phyloP scores from a whole-genome alignment of 2,329 filamentous ascomycete species.

The Teratosphaeria destructans region DNA sequence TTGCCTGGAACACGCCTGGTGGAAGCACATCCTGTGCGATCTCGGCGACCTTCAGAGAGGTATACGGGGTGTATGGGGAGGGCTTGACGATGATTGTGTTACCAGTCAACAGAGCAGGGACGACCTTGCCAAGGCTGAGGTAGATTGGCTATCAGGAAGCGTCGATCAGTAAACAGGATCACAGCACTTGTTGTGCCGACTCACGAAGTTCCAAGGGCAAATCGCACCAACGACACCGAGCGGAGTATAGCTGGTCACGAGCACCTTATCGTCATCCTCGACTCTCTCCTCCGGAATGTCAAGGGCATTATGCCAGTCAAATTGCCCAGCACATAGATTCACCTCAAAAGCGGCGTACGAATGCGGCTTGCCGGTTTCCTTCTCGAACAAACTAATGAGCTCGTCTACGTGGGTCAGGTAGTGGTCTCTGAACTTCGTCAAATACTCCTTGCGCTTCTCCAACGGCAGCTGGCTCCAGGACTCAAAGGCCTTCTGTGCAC shows the following conservation, averaged over 20 bases:
- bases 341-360: slow-evolving; percentile 33
- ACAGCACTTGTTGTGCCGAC: not conserved
- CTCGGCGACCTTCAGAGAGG: slow-evolving; percentile 50
- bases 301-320: slow-evolving; percentile 29
- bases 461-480: slow-evolving; percentile 23
- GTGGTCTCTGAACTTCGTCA: slow-evolving; percentile 24
- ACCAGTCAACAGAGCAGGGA: slow-evolving; percentile 45
- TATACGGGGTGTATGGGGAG: slow-evolving; percentile 47
- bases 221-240: slow-evolving; percentile 38
- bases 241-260: slow-evolving; percentile 37
- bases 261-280: slow-evolving; percentile 37
- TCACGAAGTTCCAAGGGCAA: slow-evolving; percentile 32
- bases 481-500: slow-evolving; percentile 28
- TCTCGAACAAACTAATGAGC: slow-evolving; percentile 22
- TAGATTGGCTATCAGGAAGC: slow-evolving; percentile 37
- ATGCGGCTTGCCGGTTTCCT: slow-evolving; percentile 17
- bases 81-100: slow-evolving; percentile 30
- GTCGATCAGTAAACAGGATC: not conserved
- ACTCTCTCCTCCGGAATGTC: slow-evolving; percentile 30
- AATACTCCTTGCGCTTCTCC: slow-evolving; percentile 27
- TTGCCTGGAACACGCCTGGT: slow-evolving; percentile 50
- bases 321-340: slow-evolving; percentile 24
- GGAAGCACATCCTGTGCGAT: slow-evolving; percentile 49
- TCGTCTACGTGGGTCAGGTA: slow-evolving; percentile 24
- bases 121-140: slow-evolving; percentile 44